These are phyloP conservation scores for Fusarium agapanthi DNA, from an alignment of 2,329 filamentous ascomycete genomes.

Conservation along the genomic window DNA sequence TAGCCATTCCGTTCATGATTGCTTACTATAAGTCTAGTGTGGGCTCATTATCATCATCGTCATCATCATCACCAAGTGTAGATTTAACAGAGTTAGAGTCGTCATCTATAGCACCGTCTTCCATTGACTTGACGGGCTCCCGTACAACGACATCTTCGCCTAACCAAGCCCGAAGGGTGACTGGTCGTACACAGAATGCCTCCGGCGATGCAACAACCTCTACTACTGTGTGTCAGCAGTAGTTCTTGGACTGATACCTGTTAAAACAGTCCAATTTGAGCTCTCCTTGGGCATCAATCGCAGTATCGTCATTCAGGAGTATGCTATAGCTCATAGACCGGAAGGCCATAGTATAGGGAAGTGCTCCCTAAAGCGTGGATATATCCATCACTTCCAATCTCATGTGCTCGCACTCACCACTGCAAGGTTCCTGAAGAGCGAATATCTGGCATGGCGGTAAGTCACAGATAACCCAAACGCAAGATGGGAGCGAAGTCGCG, in stretches of 20 bases:
- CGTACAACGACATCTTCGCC: accelerated
- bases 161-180: not conserved
- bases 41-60: no score
- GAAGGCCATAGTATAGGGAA: not conserved
- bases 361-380: not conserved
- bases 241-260: not conserved
- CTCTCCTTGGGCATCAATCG: not conserved
- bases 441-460: not conserved
- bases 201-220: not conserved
- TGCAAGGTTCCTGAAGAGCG: not conserved
- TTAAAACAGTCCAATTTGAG: not conserved
- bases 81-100: no score
- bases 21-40: no score
- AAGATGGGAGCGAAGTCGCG: not conserved
- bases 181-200: not conserved
- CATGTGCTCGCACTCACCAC: not conserved
- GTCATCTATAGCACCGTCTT: no score
- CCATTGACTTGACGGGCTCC: accelerated
- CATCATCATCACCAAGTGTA: no score
- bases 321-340: not conserved
- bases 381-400: not conserved
- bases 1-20: no score
- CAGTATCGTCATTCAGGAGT: not conserved
- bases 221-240: not conserved
- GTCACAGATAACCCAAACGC: not conserved